These are phyloP conservation scores for Dendrobium catenatum DNA, from an alignment of 106 monocot species.

Conservation along the genomic window DNA sequence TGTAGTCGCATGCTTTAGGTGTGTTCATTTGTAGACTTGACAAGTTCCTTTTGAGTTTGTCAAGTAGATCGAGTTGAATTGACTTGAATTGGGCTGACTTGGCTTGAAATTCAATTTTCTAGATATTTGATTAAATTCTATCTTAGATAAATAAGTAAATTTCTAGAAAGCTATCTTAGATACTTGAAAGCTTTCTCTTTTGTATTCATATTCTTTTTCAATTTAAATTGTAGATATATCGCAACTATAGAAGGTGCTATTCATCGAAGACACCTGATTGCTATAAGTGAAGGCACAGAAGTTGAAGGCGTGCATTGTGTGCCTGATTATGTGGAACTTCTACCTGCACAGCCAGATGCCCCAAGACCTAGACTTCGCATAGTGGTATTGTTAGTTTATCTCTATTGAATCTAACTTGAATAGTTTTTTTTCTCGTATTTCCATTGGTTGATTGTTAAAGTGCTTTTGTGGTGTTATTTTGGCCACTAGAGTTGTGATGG, in stretches of 20 bases:
- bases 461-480: neutral
- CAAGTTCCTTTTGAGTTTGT: neutral
- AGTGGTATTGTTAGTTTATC: constrained; percentile 46
- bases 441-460: neutral
- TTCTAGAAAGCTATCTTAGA: neutral
- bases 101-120: too few relatives aligned
- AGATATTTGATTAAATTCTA: too few relatives aligned
- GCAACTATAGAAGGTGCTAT: constrained; percentile 67
- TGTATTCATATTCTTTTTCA: neutral
- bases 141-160: neutral
- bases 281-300: constrained; percentile 80
- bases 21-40: too few relatives aligned
- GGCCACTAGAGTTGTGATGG: neutral
- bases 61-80: neutral
- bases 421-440: neutral
- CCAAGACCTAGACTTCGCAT: constrained; percentile 64
- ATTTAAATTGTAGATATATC: constrained; percentile 57
- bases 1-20: too few relatives aligned
- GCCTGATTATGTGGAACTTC: constrained; percentile 81
- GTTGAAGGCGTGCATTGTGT: constrained; percentile 76
- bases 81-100: too few relatives aligned
- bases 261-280: constrained; percentile 59
- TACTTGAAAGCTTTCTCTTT: neutral
- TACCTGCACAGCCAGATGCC: constrained; percentile 57
- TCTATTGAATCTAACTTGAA: neutral